Evolutionary conservation across 2,329 filamentous ascomycete species (phyloP).

Genomic region (Chaetothyriales sp.): DNA sequence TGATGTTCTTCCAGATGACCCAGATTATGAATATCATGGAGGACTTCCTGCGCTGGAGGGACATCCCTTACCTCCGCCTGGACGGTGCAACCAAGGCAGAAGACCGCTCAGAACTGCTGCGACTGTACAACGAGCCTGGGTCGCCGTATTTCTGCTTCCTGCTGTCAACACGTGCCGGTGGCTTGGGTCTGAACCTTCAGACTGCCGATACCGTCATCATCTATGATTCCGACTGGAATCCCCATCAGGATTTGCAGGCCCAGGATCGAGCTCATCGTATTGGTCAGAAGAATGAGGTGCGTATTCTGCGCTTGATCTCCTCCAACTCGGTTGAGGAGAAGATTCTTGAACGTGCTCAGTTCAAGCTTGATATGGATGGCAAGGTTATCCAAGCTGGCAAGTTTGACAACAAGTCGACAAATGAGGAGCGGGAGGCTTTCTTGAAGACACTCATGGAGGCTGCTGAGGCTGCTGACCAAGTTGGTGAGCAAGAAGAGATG

Average conservation of each 20-base stretch:
- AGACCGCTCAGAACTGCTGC: constrained; percentile 81
- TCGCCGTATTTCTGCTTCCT: constrained; percentile 97
- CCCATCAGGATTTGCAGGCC: constrained; percentile 95
- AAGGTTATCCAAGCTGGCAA: constrained; percentile 99
- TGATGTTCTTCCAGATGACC: constrained; percentile 99
- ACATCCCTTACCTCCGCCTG: constrained; percentile 74
- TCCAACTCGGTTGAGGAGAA: constrained; percentile 98
- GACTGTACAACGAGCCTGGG: constrained; percentile 73
- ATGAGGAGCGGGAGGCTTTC: constrained; percentile 95
- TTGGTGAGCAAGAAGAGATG: constrained; percentile 80
- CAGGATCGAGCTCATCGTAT: constrained; percentile 99
- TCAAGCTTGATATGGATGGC: constrained; percentile 97
- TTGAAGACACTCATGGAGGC: constrained; percentile 83
- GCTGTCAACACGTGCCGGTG: constrained; percentile 95
- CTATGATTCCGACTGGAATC: constrained; percentile 99
- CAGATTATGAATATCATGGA: constrained; percentile 99
- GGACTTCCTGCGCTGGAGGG: constrained; percentile 77
- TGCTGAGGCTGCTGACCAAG: constrained; percentile 51
- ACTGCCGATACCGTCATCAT: constrained; percentile 99
- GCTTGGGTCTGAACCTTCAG: constrained; percentile 90
- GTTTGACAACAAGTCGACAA: constrained; percentile 98
- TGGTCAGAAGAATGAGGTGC: constrained; percentile 97
- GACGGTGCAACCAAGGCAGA: constrained; percentile 97
- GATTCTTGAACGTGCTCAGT: constrained; percentile 90
- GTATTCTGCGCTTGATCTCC: constrained; percentile 87